Base-by-base conservation (phyloP, 2,329 filamentous ascomycete genomes). In the Paecilomyces variotii region DNA sequence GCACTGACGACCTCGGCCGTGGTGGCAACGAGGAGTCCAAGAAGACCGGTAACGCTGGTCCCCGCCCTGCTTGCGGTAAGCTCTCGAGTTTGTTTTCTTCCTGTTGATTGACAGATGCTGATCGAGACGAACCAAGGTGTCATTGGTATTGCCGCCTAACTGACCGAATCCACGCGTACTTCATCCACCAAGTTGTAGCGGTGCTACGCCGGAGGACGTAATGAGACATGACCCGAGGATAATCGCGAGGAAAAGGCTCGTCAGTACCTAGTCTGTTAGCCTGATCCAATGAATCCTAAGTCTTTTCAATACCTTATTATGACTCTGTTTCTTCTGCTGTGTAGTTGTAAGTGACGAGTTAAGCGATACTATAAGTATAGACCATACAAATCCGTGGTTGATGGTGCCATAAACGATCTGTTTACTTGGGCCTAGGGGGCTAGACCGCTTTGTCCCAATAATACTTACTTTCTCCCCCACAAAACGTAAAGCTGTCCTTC, bases 11-110 rank as follows among this genome's bases (percentile, higher is more conserved):
- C 74, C 90, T 99, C 65, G 94, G 94, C 78, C 90, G 89, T 84
- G 91, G 91, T 72, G 90, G 80, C 68, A 87, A 90, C 80, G 90
- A 93, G 80, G 91, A 97, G 83, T 96, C 91, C 72, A 91, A 95
- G 83, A 97, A 95, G 88, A 99, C 94, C 65, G 94, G 94, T 68
- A 99, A 97, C 77, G 94, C 94, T 74, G 94, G 94, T 71, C 77
- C 81, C 69, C 90, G 94, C 74, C 94, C 94, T 74, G 94, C 94
- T 75, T 99, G 94, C 80, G 94, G 94, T 90, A 84, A 74, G 84
- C 78, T 57, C 55, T 14, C 34, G 53, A 0, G 50, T 49, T 5
- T 14, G 35, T 7, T 24, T n/a, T 26, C 39, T 52, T 5, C 2
- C 19, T 19, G 19, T 19, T 19, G 19, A 19, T 52, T 1, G 25